Percentiles rank a stretch among this genome's conserved stretches.
phyloP scores from a whole-genome alignment of 306 rosid genomes.

The Trifolium pratense region DNA sequence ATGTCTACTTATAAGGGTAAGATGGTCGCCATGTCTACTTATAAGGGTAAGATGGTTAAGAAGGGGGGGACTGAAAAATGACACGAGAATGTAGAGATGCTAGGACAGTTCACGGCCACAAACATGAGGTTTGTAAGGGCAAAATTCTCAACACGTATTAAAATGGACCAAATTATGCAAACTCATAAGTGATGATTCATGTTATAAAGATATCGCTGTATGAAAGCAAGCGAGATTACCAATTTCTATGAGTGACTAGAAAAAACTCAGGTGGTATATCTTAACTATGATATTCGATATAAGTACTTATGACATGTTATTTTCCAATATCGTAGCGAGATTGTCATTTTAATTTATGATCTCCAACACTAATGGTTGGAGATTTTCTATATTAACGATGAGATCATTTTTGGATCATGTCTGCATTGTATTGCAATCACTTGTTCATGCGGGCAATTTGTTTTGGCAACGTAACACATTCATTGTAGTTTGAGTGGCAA shows the following conservation, averaged over 20 bases:
- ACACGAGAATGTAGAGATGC: not conserved
- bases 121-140: too few species aligned
- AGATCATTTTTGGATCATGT: too few species aligned
- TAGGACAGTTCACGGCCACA: not conserved
- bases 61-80: too few species aligned
- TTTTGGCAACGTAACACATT: too few species aligned
- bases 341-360: not conserved
- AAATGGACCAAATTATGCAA: not conserved
- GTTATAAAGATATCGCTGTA: not conserved
- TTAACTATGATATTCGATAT: not conserved
- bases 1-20: not conserved
- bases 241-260: not conserved
- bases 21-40: not conserved
- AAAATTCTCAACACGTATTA: too few species aligned
- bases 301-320: too few species aligned
- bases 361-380: not conserved
- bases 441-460: too few species aligned
- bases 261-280: too few species aligned
- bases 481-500: too few species aligned
- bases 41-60: not conserved
- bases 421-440: too few species aligned
- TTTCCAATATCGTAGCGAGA: not conserved
- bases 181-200: not conserved
- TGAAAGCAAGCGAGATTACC: not conserved
- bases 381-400: too few species aligned